A percentile compares a stretch with the other conserved stretches of the same genome.
Evolutionary conservation across 176 grass and related monocot genomes (phyloP).

Genomic region (Canna indica): DNA sequence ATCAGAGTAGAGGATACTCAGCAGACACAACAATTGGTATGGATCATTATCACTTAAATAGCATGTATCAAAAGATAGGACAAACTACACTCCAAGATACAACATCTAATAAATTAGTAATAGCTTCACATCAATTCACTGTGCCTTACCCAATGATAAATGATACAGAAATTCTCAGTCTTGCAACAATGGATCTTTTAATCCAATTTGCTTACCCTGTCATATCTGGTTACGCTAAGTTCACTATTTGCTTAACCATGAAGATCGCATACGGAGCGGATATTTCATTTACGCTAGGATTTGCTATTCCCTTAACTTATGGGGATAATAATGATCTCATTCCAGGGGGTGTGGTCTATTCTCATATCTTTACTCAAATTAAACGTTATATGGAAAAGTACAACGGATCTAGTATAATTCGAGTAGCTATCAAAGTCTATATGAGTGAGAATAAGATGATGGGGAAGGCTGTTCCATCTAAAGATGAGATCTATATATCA

Average conservation of each 20-base stretch:
- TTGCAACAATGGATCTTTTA: neutral
- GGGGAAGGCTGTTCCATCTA: too few species aligned
- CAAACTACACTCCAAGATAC: neutral
- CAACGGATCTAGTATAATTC: neutral
- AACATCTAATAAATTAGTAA: too few species aligned
- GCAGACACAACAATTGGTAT: too few species aligned
- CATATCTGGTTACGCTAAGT: neutral
- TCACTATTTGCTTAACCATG: neutral
- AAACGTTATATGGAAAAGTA: neutral
- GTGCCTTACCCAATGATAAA: neutral
- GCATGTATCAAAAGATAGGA: neutral
- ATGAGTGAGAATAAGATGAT: too few species aligned
- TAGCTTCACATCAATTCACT: neutral
- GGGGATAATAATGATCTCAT: neutral
- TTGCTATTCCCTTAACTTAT: neutral
- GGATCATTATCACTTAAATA: too few species aligned
- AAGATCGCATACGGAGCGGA: neutral
- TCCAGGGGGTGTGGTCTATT: too few species aligned
- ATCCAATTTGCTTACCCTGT: neutral
- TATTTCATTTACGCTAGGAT: neutral
- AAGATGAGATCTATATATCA: neutral
- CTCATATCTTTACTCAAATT: neutral
- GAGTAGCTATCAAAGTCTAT: neutral
- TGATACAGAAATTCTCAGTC: neutral
- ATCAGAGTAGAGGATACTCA: too few species aligned